Evolutionary conservation across 441 rosid genomes (phyloP).

Genomic region (Populus trichocarpa): DNA sequence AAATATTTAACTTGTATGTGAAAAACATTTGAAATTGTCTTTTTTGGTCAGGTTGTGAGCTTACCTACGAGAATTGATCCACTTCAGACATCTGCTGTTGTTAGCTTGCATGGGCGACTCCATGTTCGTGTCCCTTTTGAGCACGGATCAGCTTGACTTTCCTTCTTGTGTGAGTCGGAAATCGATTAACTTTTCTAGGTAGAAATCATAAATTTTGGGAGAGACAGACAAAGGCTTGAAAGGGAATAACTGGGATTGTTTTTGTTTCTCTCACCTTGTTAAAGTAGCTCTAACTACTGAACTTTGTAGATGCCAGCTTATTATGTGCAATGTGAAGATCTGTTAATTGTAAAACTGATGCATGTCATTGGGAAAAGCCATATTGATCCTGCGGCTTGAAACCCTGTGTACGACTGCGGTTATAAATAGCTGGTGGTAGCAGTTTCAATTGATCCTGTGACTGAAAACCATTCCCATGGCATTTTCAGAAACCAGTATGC

Average conservation of each 20-base stretch:
- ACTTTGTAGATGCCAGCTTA: not conserved
- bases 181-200: not conserved
- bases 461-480: too few relatives aligned
- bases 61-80: constrained; percentile 83
- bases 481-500: too few relatives aligned
- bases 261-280: not conserved
- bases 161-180: not conserved
- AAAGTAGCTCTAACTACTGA: not conserved
- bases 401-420: too few relatives aligned
- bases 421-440: too few relatives aligned
- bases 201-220: not conserved
- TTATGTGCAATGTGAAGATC: not conserved
- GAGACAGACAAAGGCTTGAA: not conserved
- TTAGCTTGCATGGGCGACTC: constrained; percentile 79
- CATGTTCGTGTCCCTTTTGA: constrained; percentile 66
- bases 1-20: not conserved
- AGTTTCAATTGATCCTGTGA: too few relatives aligned
- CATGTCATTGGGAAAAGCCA: too few relatives aligned
- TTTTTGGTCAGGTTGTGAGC: constrained; percentile 51
- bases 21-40: not conserved
- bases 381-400: too few relatives aligned
- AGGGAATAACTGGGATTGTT: constrained; percentile 1
- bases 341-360: too few relatives aligned
- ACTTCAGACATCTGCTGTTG: constrained; percentile 63
- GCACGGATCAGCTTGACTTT: constrained; percentile 39